Conservation (phyloP, 225 moss, liverwort and hornwort species). For the Climacium dendroides region DNA sequence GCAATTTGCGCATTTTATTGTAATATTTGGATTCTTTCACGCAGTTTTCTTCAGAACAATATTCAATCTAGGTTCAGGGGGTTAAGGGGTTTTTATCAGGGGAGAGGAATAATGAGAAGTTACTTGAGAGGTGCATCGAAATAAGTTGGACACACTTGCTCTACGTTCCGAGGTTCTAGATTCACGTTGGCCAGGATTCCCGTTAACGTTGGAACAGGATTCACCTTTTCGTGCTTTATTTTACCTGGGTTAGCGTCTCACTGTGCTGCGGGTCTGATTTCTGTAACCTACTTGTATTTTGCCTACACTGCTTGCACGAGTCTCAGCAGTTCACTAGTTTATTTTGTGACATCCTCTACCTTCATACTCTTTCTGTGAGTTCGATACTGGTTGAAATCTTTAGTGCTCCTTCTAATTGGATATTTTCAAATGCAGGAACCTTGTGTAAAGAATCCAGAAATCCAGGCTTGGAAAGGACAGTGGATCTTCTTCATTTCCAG, state of each 20-base stretch:
- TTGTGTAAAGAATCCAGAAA: slow-evolving; percentile 5
- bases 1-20: neutral
- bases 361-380: neutral
- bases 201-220: neutral
- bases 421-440: neutral
- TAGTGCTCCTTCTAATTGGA: neutral
- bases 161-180: neutral
- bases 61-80: neutral
- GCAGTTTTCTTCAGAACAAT: neutral
- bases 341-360: neutral
- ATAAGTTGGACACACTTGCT: neutral
- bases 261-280: neutral
- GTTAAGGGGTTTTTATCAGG: slow-evolving; percentile 20
- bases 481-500: slow-evolving; percentile 21
- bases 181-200: neutral
- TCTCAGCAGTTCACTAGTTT: neutral
- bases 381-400: neutral
- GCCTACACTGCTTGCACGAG: neutral
- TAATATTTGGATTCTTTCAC: neutral
- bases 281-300: neutral
- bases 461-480: slow-evolving; percentile 14
- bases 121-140: neutral
- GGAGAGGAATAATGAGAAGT: neutral
- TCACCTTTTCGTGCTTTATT: neutral
- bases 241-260: neutral